Evolutionary conservation across 2,329 filamentous ascomycete genomes (phyloP), one percentile per base, ranked within the genome.

Genomic region (Tolypocladium sp.): DNA sequence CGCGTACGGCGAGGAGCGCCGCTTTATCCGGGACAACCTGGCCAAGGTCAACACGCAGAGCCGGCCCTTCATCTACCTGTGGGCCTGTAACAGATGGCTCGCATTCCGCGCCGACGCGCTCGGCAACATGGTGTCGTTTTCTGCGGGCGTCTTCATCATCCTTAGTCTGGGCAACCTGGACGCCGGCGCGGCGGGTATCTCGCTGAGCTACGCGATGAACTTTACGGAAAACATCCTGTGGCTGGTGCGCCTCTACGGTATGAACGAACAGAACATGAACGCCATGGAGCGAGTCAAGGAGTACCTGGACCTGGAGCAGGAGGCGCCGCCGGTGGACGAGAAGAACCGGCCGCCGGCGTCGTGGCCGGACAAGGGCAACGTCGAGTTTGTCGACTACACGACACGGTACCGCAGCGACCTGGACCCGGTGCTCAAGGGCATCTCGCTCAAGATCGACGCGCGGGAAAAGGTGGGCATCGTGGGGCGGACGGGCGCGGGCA

Each of bases 221-320:
- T 99, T 99, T 69, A 96, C 92, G 0, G 94, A 99, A 73, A 97
- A 96, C 65, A 89, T 99, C 8, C 77, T 99, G 22, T 99, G 94
- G 94, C 86, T 97, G 58, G 92, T 99, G 37, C 88, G 94, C 54
- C 81, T 97, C 17, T 99, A 99, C 72, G 89, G 92, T 0, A 86
- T 90, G 70, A 97, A 97, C 68, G 94, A 99, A 76, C 94, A 99
- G 74, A 97, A 97, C 75, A 97, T 99, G 94, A 99, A 99, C 75
- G 93, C 93, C 3, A 92, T 97, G 55, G 94, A 99, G 76, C 90
- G 94, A 69, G 88, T 99, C 70, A 95, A 96, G 77, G 94, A 99
- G 71, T 99, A 97, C 70, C 83, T 97, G 41, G 91, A 97, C 52
- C 90, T 99, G 1, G 93, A 97, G 67, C 93, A 97, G 72, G 94